Percentiles rank a stretch among this genome's conserved stretches.
Evolutionary conservation across 1,284 basidiomycete genomes (phyloP).

Genomic region (Cryptococcus floricola): DNA sequence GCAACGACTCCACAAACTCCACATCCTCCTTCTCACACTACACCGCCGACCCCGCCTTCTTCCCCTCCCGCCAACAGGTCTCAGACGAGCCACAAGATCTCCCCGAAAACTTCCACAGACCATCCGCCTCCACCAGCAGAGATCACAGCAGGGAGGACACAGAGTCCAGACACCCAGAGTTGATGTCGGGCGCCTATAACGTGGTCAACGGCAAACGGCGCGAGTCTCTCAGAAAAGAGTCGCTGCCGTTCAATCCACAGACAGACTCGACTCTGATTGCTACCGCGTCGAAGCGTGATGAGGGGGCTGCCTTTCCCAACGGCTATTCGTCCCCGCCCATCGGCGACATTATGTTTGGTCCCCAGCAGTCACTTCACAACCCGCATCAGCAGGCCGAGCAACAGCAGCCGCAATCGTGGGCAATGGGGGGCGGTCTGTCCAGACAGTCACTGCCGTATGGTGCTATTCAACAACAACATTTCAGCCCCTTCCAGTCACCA

Average conservation of each 20-base stretch:
- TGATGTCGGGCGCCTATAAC: background rate
- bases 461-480: slow-evolving; percentile 1
- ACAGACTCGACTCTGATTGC: slow-evolving; percentile 38
- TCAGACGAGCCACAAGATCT: no score
- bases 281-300: slow-evolving; percentile 12
- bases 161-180: background rate
- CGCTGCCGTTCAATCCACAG: slow-evolving; percentile 38
- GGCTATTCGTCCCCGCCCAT: slow-evolving; percentile 12
- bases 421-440: background rate
- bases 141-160: background rate
- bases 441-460: background rate
- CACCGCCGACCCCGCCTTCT: no score
- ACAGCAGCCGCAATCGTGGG: slow-evolving; percentile 3
- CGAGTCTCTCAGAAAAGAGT: slow-evolving; percentile 28
- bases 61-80: no score
- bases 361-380: background rate
- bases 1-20: slow-evolving; percentile 13
- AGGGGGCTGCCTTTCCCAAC: background rate
- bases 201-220: background rate
- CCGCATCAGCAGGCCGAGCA: slow-evolving; percentile 4
- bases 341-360: slow-evolving; percentile 22
- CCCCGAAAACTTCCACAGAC: no score
- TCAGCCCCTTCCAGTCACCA: slow-evolving; percentile 11
- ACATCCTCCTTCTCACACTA: background rate
- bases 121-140: background rate